Evolutionary conservation across 176 grass and related monocot genomes (phyloP).

Genomic region (Oryza meyeriana): DNA sequence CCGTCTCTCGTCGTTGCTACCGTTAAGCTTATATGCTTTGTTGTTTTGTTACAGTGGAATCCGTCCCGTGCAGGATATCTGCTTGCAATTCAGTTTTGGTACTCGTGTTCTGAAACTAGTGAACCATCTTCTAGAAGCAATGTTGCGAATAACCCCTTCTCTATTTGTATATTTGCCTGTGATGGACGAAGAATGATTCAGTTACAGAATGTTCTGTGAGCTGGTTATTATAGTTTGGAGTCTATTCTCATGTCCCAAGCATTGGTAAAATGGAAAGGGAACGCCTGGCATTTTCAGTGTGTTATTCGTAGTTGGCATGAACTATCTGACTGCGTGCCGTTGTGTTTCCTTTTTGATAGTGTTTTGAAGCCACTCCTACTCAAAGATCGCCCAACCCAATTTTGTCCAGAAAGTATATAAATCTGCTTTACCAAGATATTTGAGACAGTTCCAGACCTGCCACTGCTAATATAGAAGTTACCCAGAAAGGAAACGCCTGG

Average conservation of each 20-base stretch:
- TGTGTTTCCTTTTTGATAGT: too few species aligned
- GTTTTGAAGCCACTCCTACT: too few species aligned
- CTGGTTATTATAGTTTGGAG: too few species aligned
- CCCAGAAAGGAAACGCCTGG: neutral
- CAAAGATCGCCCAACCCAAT: too few species aligned
- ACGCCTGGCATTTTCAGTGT: too few species aligned
- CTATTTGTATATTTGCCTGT: neutral
- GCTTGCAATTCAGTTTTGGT: constrained; percentile 46
- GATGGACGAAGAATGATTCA: neutral
- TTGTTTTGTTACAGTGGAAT: constrained; percentile 29
- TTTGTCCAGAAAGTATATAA: too few species aligned
- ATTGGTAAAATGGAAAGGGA: too few species aligned
- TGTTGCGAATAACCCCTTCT: neutral
- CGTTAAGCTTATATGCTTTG: constrained; percentile 43
- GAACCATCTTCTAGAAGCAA: neutral
- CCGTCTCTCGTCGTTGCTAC: constrained; percentile 74
- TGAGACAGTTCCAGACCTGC: constrained; percentile 58
- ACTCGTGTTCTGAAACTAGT: constrained; percentile 11
- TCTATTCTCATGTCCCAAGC: too few species aligned
- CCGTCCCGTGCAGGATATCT: neutral
- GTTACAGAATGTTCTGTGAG: neutral
- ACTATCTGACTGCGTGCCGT: too few species aligned
- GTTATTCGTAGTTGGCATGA: too few species aligned
- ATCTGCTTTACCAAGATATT: constrained; percentile 52
- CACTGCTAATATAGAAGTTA: constrained; percentile 14